Evolutionary conservation across 2,329 filamentous ascomycete genomes (phyloP).

Genomic region (Stromatinia cepivora): DNA sequence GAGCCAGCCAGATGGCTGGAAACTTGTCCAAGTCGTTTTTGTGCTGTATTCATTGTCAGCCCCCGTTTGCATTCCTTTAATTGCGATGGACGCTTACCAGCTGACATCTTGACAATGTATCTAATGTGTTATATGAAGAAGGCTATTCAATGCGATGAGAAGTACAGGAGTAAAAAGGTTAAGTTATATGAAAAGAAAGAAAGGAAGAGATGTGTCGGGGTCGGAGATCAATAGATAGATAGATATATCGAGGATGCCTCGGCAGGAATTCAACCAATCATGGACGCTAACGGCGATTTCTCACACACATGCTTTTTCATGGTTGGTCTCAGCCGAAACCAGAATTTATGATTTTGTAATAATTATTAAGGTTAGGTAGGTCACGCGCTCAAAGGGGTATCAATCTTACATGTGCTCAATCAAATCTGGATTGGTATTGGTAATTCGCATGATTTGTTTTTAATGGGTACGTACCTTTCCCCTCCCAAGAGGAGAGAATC

Average conservation of each 20-base stretch:
- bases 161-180: not conserved
- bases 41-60: constrained; percentile 37
- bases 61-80: constrained; percentile 19
- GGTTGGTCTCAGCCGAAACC: constrained; percentile 17
- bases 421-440: not conserved
- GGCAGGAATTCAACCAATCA: constrained; percentile 23
- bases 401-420: not conserved
- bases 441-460: not conserved
- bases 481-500: not conserved
- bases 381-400: constrained; percentile 2
- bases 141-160: constrained; percentile 3
- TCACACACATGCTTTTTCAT: constrained; percentile 21
- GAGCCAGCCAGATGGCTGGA: constrained; percentile 58
- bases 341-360: constrained; percentile 6
- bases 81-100: constrained; percentile 30
- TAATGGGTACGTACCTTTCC: not conserved
- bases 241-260: constrained; percentile 17
- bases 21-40: constrained; percentile 50
- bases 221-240: constrained; percentile 3
- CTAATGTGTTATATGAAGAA: not conserved
- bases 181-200: constrained; percentile 1
- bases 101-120: constrained; percentile 31
- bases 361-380: not conserved
- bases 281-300: constrained; percentile 7
- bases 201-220: not conserved